Conservation (phyloP, 192 early-diverging fungal genomes). For the Dissophora ornata region DNA sequence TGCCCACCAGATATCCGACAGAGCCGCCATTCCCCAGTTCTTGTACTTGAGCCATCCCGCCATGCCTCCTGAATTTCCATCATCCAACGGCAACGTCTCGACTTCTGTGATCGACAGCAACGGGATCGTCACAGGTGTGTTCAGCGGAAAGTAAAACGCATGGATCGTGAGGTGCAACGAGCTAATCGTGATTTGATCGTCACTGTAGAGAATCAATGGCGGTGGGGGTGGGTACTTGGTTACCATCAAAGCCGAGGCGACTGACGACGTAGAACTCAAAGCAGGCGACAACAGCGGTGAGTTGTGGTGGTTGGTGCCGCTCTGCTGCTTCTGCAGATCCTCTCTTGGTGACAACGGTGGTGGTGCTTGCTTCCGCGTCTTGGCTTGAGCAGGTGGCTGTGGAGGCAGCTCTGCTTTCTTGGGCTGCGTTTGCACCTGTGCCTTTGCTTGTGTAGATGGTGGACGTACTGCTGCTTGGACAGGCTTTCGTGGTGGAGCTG, state of each 20-base stretch:
- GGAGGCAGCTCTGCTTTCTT: not conserved
- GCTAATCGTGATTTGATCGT: conserved; percentile 49
- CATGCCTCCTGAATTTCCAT: not conserved
- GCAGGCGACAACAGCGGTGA: too few species aligned
- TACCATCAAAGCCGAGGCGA: not conserved
- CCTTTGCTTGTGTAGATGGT: not conserved
- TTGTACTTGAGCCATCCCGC: conserved; percentile 50
- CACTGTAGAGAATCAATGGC: conserved; percentile 43
- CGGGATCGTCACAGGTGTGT: conserved; percentile 45
- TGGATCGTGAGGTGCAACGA: conserved; percentile 51
- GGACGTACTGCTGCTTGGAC: not conserved
- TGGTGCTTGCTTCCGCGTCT: conserved; percentile 6
- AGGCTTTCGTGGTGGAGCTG: not conserved
- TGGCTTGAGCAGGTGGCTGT: not conserved
- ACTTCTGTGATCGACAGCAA: conserved; percentile 38
- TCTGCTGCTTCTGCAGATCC: not conserved
- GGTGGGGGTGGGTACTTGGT: conserved; percentile 41
- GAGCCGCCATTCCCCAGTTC: conserved; percentile 29
- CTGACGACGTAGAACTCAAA: not conserved
- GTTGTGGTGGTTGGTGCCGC: not conserved
- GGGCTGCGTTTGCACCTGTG: too few species aligned
- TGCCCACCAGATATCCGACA: conserved; percentile 53
- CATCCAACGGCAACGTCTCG: conserved; percentile 14
- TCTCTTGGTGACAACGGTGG: conserved; percentile 2
- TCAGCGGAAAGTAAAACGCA: conserved; percentile 49